These are phyloP conservation scores for Dioscorea cayenensis DNA, from an alignment of 116 monocot genomes.

Conservation along the genomic window DNA sequence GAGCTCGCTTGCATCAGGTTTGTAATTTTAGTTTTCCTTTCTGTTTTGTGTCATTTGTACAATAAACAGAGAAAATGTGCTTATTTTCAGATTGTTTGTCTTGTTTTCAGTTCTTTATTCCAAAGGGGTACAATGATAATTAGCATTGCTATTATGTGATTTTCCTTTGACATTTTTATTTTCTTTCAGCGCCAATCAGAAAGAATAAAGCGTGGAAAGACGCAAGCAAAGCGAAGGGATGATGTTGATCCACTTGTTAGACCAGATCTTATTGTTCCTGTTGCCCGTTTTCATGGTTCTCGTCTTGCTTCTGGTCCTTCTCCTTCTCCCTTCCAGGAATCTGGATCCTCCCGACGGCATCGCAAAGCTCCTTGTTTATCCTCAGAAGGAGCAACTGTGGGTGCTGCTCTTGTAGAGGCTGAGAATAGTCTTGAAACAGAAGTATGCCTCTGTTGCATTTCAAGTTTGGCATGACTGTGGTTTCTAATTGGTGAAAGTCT, in stretches of 20 bases:
- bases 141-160: background rate
- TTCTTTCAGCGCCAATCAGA: constrained; percentile 79
- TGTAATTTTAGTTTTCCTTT: background rate
- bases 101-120: background rate
- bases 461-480: background rate
- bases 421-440: constrained; percentile 77
- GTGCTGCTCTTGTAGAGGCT: constrained; percentile 90
- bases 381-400: constrained; percentile 39
- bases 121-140: background rate
- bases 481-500: background rate
- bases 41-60: background rate
- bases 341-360: constrained; percentile 18
- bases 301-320: constrained; percentile 79
- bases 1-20: constrained; percentile 91
- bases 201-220: constrained; percentile 87
- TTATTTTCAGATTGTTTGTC: background rate
- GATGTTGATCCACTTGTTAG: constrained; percentile 72
- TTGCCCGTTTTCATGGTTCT: constrained; percentile 74
- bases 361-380: constrained; percentile 56
- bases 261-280: constrained; percentile 64
- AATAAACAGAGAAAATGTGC: background rate
- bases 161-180: background rate
- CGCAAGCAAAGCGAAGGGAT: constrained; percentile 78
- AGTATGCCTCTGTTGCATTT: constrained; percentile 25
- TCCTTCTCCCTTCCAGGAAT: constrained; percentile 64